phyloP scores from a whole-genome alignment of 2,329 filamentous ascomycete genomes.

The Xylaria sp. region DNA sequence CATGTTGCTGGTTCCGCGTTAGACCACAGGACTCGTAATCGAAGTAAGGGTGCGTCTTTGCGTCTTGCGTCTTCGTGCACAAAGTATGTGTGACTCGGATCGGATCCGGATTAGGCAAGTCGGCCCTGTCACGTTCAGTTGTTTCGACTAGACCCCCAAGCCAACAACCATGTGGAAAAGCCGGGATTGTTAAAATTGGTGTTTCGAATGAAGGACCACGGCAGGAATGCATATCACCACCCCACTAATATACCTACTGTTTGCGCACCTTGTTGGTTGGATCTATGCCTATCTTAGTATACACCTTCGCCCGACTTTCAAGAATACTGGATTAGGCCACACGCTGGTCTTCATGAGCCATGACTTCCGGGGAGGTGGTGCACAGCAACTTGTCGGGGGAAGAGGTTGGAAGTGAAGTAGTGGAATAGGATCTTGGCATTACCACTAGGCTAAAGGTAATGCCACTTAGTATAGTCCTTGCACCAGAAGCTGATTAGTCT shows the following conservation, averaged over 20 bases:
- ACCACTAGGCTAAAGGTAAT: no score
- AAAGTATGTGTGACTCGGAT: constrained; percentile 38
- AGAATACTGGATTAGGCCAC: neutral
- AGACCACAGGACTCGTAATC: constrained; percentile 7
- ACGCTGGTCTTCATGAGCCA: neutral
- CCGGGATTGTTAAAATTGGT: constrained; percentile 48
- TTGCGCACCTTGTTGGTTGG: neutral
- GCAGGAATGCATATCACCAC: constrained; percentile 41
- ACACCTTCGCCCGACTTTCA: neutral
- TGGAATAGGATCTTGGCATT: no score
- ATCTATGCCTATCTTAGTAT: neutral
- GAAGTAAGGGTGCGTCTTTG: constrained; percentile 24
- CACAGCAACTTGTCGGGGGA: neutral
- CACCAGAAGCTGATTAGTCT: no score
- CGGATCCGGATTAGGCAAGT: constrained; percentile 49
- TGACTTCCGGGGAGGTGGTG: neutral
- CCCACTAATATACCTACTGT: constrained; percentile 3
- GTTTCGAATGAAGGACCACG: constrained; percentile 46
- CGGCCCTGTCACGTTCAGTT: constrained; percentile 45
- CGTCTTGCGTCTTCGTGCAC: constrained; percentile 18
- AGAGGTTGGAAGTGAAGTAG: no score
- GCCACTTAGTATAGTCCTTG: no score
- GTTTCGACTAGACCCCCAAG: constrained; percentile 45
- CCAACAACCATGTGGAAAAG: constrained; percentile 42
- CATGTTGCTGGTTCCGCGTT: constrained; percentile 12